A percentile compares a stretch with the other conserved stretches of the same genome.
phyloP scores from a whole-genome alignment of 1,284 basidiomycete species.

The Sporisorium reilianum region DNA sequence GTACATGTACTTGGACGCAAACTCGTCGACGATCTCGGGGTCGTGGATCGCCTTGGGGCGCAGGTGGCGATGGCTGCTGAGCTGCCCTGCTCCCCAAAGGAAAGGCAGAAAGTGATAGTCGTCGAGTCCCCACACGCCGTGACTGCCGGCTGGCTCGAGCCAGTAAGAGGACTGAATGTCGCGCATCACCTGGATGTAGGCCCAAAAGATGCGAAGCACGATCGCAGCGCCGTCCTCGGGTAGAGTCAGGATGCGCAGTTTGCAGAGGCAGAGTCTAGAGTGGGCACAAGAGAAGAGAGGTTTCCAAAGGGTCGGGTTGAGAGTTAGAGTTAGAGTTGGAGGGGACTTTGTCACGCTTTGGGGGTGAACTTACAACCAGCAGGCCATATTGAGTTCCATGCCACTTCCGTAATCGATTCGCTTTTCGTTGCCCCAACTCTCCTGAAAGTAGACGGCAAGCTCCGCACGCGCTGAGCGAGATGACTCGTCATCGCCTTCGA shows the following conservation, averaged over 20 bases:
- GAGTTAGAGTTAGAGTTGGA: neutral
- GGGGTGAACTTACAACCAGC: slow-evolving; percentile 85
- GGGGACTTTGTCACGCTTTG: neutral
- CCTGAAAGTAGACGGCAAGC: slow-evolving; percentile 80
- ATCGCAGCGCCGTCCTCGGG: slow-evolving; percentile 80
- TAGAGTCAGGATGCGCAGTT: slow-evolving; percentile 76
- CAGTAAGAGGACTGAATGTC: slow-evolving; percentile 92
- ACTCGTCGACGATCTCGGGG: slow-evolving; percentile 90
- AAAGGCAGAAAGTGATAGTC: slow-evolving; percentile 98
- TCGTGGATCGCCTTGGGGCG: slow-evolving; percentile 93
- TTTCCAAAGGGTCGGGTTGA: neutral
- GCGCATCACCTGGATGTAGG: slow-evolving; percentile 78
- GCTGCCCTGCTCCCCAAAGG: slow-evolving; percentile 86
- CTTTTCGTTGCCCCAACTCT: slow-evolving; percentile 90
- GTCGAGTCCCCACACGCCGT: slow-evolving; percentile 98
- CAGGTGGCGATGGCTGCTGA: slow-evolving; percentile 87
- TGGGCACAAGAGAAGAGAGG: neutral
- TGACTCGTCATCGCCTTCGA: slow-evolving; percentile 45
- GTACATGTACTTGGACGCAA: slow-evolving; percentile 93
- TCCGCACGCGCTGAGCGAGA: slow-evolving; percentile 47
- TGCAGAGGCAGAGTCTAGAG: slow-evolving; percentile 78
- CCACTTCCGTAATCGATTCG: slow-evolving; percentile 98
- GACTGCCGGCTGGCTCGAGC: slow-evolving; percentile 96
- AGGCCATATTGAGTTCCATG: slow-evolving; percentile 98
- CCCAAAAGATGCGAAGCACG: slow-evolving; percentile 90